phyloP scores from a whole-genome alignment of 139 green algal species.

The Yamagishiella unicocca region DNA sequence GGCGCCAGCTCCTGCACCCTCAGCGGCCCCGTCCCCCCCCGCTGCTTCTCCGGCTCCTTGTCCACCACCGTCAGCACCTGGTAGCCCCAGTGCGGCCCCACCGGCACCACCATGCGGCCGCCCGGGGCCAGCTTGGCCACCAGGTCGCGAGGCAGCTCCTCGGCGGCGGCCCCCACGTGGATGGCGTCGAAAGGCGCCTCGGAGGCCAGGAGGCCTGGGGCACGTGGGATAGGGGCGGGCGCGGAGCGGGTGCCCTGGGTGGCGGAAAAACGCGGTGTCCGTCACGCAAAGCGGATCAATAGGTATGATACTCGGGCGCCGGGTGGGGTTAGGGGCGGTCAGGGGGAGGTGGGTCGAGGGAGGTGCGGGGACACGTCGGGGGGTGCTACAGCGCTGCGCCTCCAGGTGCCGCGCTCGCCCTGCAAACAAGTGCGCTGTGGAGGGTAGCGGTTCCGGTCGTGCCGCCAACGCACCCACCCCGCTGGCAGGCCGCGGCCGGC shows the following conservation, averaged over 20 bases:
- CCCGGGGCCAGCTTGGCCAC: constrained; percentile 75
- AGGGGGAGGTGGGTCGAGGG: no score
- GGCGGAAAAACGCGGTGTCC: no score
- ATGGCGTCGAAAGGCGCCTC: constrained; percentile 90
- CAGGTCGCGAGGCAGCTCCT: constrained; percentile 74
- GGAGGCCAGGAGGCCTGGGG: constrained; percentile 49
- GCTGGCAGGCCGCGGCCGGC: no score
- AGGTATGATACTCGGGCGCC: no score
- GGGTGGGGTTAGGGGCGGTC: no score
- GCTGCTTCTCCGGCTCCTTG: constrained; percentile 48
- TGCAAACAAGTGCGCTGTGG: no score
- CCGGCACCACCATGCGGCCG: constrained; percentile 85
- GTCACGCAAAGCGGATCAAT: no score
- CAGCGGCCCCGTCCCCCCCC: not conserved
- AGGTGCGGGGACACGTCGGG: no score
- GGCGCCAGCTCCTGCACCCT: not conserved
- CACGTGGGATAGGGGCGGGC: not conserved
- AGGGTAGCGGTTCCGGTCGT: no score
- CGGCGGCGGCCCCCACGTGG: constrained; percentile 93
- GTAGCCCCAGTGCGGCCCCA: constrained; percentile 65
- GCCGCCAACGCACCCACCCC: no score
- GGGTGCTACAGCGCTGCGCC: no score
- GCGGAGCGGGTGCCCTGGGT: not conserved
- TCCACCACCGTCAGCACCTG: constrained; percentile 76
- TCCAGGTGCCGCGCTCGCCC: no score